Base-by-base conservation (phyloP, 768 basidiomycete genomes). In the Rubroboletus satanas region DNA sequence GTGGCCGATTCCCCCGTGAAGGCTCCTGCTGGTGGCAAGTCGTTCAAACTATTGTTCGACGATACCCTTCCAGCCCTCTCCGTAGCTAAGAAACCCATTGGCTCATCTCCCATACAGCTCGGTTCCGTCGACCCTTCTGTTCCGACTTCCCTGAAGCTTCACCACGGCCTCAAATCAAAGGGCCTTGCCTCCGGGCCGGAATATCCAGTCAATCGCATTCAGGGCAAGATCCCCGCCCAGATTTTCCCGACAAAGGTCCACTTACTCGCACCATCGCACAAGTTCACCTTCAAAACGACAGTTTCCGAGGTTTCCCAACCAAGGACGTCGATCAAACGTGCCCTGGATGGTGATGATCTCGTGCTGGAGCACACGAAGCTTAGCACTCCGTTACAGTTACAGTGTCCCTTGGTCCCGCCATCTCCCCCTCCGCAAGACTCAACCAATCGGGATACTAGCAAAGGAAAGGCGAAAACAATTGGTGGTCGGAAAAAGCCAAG, bases 1-100 rank as follows among this genome's bases (percentile, higher is more conserved):
- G 75, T 92, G 5, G 81, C 77, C 32, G 83, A 90, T 64, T 88
- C 90, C 5, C 90, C 90, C 9, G 74, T 83, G 50, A 91, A 91
- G 66, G 74, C 74, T 21, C 76, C 78, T 3, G 71, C 73, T 26
- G 79, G 79, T 43, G 77, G 78, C 49, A 86, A 81, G 66, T 77
- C 77, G 3, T 92, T 90, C 74, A 83, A 80, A 57, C 69, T 80
- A 29, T 71, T 92, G 44, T 92, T 92, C 65, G 81, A 88, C 28
- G 79, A 81, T 49, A 79, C 80, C 50, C 56, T 66, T 38, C 63
- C 66, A 4, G 33, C 57, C 21, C 58, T 60, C 45, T 36, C 55
- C 54, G 23, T 61, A 17, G 39, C 57, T 1, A 70, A 56, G 55
- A 70, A 56, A 29, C 53, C 29, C 23, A 17, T 32, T n/a, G 42